Conservation (phyloP, 306 rosid genomes). For the Medicago lupulina region DNA sequence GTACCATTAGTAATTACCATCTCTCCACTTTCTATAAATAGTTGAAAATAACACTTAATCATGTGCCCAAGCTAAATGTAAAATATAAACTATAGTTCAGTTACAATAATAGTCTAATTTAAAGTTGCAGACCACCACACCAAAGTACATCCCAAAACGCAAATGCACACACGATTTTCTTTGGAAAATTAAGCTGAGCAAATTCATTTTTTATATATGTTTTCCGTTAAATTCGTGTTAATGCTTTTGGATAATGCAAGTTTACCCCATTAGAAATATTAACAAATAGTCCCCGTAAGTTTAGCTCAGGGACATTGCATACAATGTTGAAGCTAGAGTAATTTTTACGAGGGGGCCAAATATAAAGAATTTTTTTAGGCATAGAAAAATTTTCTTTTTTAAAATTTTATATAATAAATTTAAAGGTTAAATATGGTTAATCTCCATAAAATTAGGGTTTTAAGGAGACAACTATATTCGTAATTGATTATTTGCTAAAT, state of each 20-base stretch:
- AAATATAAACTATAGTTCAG: not conserved
- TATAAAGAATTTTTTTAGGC: no score
- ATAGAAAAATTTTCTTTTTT: no score
- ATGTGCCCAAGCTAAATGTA: not conserved
- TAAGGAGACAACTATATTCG: no score
- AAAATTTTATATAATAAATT: no score
- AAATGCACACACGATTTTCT: conserved; percentile 12
- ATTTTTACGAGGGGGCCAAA: no score
- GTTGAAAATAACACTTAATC: not conserved
- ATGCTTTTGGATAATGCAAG: conserved; percentile 15
- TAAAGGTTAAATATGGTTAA: no score
- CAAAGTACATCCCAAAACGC: not conserved
- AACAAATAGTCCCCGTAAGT: no score
- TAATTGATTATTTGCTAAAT: no score
- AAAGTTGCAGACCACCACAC: not conserved
- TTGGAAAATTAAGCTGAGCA: conserved; percentile 5
- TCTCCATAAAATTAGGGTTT: no score
- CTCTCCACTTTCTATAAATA: no score
- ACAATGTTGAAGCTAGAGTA: no score
- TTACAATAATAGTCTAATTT: not conserved
- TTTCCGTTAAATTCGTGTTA: conserved; percentile 8
- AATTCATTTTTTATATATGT: not conserved
- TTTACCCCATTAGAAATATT: conserved; percentile 6
- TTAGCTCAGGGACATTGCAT: no score
- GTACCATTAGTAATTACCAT: not conserved